Conservation (phyloP, 768 basidiomycete species). For the Auricularia sp. region DNA sequence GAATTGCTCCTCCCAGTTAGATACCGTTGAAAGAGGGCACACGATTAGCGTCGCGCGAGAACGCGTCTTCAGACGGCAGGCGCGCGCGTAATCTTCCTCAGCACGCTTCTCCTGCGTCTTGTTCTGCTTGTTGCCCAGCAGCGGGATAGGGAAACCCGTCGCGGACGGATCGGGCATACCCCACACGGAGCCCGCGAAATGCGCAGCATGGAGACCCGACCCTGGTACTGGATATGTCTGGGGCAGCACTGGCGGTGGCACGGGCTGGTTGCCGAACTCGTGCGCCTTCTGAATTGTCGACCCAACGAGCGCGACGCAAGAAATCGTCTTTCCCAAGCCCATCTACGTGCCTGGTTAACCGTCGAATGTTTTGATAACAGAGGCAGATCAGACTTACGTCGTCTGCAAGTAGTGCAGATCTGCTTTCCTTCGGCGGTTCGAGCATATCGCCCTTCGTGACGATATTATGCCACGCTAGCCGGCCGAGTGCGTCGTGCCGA, state of each 20-base stretch:
- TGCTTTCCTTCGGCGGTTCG: constrained; percentile 58
- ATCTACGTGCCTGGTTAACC: constrained; percentile 44
- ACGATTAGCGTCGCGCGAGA: constrained; percentile 92
- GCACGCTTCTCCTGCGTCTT: constrained; percentile 67
- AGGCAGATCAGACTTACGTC: constrained; percentile 54
- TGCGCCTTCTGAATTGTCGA: constrained; percentile 66
- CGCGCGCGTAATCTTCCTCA: constrained; percentile 53
- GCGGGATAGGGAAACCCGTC: constrained; percentile 20
- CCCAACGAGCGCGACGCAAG: constrained; percentile 88
- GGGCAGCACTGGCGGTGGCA: constrained; percentile 36
- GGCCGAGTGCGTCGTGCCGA: constrained; percentile 27
- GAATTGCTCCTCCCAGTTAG: constrained; percentile 99
- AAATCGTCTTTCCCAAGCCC: constrained; percentile 97
- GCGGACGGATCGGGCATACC: constrained; percentile 56
- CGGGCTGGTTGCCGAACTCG: constrained; percentile 49
- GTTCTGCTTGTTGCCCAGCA: constrained; percentile 45
- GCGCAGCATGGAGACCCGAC: constrained; percentile 33
- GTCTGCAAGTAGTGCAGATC: constrained; percentile 90
- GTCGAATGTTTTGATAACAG: constrained; percentile 7
- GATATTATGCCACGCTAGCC: constrained; percentile 58
- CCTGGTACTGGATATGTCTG: constrained; percentile 15
- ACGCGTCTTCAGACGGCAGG: constrained; percentile 67
- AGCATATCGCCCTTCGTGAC: constrained; percentile 74
- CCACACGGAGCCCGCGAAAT: constrained; percentile 76
- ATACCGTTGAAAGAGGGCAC: constrained; percentile 91